These are phyloP conservation scores for Penicillium italicum DNA, from an alignment of 2,329 filamentous ascomycete genomes.

Conservation along the genomic window DNA sequence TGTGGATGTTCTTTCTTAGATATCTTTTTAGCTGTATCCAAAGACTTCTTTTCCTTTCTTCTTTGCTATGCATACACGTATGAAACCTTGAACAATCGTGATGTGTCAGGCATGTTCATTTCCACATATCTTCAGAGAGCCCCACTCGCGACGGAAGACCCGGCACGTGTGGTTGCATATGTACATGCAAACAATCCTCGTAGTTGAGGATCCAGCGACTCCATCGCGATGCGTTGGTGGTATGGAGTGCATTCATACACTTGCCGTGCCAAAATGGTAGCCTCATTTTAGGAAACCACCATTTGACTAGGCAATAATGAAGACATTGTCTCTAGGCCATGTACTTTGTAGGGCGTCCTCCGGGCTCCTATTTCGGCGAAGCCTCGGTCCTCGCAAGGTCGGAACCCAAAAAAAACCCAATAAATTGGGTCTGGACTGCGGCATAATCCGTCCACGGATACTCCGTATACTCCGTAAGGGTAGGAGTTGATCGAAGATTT, in stretches of 20 bases:
- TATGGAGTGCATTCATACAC: conserved; percentile 1
- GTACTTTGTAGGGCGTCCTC: neutral
- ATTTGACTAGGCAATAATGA: neutral
- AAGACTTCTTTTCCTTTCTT: too few relatives aligned
- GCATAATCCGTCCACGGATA: neutral
- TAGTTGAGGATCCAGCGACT: neutral
- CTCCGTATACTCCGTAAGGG: neutral
- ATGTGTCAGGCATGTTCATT: neutral
- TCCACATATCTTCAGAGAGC: neutral
- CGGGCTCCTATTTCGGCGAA: neutral
- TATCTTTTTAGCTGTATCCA: too few relatives aligned
- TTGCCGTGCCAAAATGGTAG: neutral
- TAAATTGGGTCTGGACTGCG: neutral
- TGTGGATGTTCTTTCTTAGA: too few relatives aligned
- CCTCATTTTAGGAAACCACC: neutral
- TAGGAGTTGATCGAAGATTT: too few relatives aligned
- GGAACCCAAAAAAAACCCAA: neutral
- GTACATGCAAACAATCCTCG: conserved; percentile 10
- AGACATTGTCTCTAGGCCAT: too few relatives aligned
- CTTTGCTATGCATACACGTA: too few relatives aligned
- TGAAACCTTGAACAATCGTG: neutral
- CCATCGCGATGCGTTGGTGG: conserved; percentile 17
- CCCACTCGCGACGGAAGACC: neutral
- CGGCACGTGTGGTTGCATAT: neutral
- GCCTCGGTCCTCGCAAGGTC: neutral